Base-by-base conservation (phyloP, 2,329 filamentous ascomycete genomes). In the Ascocoryne sarcoides region DNA sequence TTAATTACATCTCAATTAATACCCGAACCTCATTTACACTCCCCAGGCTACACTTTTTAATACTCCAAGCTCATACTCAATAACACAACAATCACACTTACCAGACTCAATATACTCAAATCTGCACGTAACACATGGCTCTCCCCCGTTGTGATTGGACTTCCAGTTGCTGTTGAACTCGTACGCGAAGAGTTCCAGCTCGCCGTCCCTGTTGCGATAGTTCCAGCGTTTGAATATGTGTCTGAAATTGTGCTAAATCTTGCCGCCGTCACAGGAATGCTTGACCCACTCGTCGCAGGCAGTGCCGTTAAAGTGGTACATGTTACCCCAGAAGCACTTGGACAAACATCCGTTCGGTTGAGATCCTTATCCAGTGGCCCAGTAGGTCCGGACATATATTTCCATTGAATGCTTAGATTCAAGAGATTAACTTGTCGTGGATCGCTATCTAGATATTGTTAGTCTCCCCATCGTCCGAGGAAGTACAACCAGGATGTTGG, bases 401-500 rank as follows among this genome's bases (percentile, higher is more conserved):
- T 73, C 10, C 65, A 44, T 10, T 14, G 17, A 15, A 36, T 18
- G 19, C 20, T 36, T 32, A 35, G 15, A 10, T 37, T 32, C n/a
- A 39, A 67, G n/a, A 72, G 62, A 35, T 67, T 66, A 5, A 35
- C 35, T 38, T 52, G 49, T 5, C 49, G 8, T 37, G 70, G 64
- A 17, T 63, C 64, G 16, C 65, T 60, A 7, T 63, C 61, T 0
- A 69, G 40, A 50, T 70, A 8, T 43, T 70, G 9, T 52, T 65
- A 12, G 50, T 65, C 20, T 53, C 64, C n/a, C 67, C 66, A 3
- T 45, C 61, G 33, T 69, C 70, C 1, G 58, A 65, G 2, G 50
- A 70, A 82, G 29, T 67, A 54, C 31, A 81, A 58, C 67, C 68
- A 95, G 31, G 75, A 75, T 0, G 78, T 84, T 0, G 88, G 86